phyloP scores from a whole-genome alignment of 495 filamentous ascomycete genomes.

The Collariella sp. region DNA sequence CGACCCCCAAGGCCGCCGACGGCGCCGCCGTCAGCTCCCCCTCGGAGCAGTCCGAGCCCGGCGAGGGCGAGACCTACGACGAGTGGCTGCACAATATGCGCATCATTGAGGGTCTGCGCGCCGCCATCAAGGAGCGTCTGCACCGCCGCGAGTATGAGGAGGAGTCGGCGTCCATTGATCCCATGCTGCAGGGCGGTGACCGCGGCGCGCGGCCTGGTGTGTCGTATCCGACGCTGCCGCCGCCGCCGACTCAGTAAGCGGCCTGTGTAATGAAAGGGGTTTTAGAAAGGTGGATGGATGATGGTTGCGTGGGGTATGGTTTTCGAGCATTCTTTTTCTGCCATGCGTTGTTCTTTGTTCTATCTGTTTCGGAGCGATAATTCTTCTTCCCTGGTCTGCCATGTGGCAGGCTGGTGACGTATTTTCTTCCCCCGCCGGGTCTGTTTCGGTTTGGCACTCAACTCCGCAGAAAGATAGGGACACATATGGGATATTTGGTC shows the following conservation, averaged over 20 bases:
- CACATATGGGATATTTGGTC: too few species aligned
- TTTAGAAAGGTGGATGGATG: too few species aligned
- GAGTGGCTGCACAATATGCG: conserved; percentile 80
- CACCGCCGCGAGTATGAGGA: conserved; percentile 54
- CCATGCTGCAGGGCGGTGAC: conserved; percentile 16
- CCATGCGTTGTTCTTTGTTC: neutral
- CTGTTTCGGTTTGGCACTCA: neutral
- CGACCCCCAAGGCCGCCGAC: conserved; percentile 44
- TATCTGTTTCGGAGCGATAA: conserved; percentile 1
- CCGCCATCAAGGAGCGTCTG: conserved; percentile 56
- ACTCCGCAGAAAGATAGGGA: too few species aligned
- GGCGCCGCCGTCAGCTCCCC: conserved; percentile 34
- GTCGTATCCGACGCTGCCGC: conserved; percentile 9
- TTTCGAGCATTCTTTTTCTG: neutral
- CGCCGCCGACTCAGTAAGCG: conserved; percentile 6
- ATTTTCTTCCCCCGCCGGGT: neutral
- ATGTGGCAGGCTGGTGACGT: neutral
- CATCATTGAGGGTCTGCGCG: conserved; percentile 64
- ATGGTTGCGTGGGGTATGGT: neutral
- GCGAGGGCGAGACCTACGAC: conserved; percentile 50
- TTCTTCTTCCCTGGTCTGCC: neutral
- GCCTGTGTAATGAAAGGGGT: too few species aligned
- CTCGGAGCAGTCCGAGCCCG: conserved; percentile 35
- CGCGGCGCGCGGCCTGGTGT: neutral
- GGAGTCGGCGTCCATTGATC: conserved; percentile 26